Conservation (phyloP, 495 filamentous ascomycete genomes). For the Penicillium longicatenatum region DNA sequence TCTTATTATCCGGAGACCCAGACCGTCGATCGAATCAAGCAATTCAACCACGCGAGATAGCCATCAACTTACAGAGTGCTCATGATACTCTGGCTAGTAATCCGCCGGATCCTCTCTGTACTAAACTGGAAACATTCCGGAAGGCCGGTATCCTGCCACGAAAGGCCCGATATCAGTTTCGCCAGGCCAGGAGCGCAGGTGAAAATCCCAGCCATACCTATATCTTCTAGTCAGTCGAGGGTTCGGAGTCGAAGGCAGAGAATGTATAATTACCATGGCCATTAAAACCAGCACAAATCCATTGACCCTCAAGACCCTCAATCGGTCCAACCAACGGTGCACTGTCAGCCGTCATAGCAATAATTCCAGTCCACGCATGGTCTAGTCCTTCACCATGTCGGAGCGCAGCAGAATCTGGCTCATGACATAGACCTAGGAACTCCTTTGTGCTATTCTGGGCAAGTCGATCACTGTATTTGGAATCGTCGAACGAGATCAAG, state of each 20-base stretch:
- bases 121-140: constrained; percentile 17
- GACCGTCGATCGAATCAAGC: too few species aligned
- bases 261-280: constrained; percentile 10
- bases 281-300: constrained; percentile 18
- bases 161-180: constrained; percentile 9
- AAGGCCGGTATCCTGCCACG: constrained; percentile 14
- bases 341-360: constrained; percentile 9
- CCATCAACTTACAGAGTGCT: neutral
- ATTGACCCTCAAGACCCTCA: constrained; percentile 9
- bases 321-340: constrained; percentile 11
- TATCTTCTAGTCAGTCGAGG: neutral
- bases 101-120: constrained; percentile 1
- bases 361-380: constrained; percentile 15
- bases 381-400: constrained; percentile 16
- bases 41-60: too few species aligned
- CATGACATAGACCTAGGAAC: constrained; percentile 4
- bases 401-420: neutral
- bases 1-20: too few species aligned
- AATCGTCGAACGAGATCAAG: constrained; percentile 13
- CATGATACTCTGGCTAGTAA: neutral
- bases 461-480: constrained; percentile 2
- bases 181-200: constrained; percentile 16
- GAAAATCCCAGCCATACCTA: constrained; percentile 16
- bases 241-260: neutral
- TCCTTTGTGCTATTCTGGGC: constrained; percentile 7